Evolutionary conservation across 768 basidiomycete genomes (phyloP).

Genomic region (Leccinum aurantiacum): DNA sequence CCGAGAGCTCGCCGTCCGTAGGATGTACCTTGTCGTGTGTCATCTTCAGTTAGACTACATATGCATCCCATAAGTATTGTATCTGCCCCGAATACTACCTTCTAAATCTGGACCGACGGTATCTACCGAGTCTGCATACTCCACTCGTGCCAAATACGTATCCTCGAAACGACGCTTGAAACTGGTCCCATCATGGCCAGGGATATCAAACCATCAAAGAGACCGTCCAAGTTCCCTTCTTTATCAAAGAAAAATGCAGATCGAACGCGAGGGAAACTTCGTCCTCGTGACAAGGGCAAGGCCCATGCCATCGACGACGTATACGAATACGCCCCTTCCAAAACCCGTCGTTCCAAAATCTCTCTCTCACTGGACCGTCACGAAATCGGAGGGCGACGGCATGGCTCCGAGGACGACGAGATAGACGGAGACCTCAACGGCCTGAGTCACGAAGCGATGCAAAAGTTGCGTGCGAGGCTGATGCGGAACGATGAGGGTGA

Average conservation of each 20-base stretch:
- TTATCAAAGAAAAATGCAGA: constrained; percentile 42
- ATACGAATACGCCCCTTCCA: constrained; percentile 60
- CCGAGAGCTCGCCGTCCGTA: constrained; percentile 10
- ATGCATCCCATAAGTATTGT: background rate
- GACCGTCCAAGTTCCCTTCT: constrained; percentile 1
- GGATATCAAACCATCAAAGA: constrained; percentile 15
- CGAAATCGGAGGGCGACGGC: constrained; percentile 38
- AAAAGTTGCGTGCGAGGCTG: constrained; percentile 44
- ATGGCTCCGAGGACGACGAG: constrained; percentile 39
- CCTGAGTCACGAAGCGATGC: constrained; percentile 28
- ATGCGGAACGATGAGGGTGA: constrained; percentile 53
- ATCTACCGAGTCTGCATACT: constrained; percentile 16
- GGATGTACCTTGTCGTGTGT: constrained; percentile 4
- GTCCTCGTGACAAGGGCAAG: constrained; percentile 18
- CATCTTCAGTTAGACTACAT: background rate
- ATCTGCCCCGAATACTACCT: constrained; percentile 21
- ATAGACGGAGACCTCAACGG: constrained; percentile 33
- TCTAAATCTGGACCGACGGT: constrained; percentile 18
- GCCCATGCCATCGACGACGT: constrained; percentile 47
- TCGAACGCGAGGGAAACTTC: constrained; percentile 45
- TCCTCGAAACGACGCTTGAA: background rate
- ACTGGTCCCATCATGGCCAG: constrained; percentile 16
- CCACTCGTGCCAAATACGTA: background rate
- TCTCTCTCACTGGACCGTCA: constrained; percentile 56
- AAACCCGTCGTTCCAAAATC: constrained; percentile 51